Conservation (phyloP, 192 early-diverging fungal species). For the Globomyces pollinis-pini region DNA sequence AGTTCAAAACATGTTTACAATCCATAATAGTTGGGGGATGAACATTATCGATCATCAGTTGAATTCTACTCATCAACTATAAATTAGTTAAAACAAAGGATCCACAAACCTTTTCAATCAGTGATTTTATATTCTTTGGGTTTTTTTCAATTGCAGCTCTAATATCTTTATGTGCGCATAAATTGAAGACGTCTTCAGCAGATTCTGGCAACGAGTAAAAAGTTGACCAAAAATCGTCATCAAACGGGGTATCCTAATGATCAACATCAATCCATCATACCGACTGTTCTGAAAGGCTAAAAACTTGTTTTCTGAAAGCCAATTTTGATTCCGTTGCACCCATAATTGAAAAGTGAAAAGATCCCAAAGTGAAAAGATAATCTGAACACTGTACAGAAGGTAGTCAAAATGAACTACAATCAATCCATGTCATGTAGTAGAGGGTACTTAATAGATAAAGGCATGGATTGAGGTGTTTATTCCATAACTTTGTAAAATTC, state of each 20-base stretch:
- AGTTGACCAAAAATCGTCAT: slow-evolving; percentile 23
- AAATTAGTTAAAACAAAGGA: background rate
- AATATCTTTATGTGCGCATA: slow-evolving; percentile 77
- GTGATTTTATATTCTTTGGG: slow-evolving; percentile 66
- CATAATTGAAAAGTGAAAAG: slow-evolving; percentile 42
- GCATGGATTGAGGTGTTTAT: too few species aligned
- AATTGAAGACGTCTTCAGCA: slow-evolving; percentile 78
- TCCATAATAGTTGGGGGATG: too few species aligned
- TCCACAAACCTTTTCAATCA: slow-evolving; percentile 58
- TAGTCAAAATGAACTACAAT: too few species aligned
- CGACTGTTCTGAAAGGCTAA: slow-evolving; percentile 67
- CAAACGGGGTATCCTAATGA: background rate
- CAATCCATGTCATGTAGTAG: too few species aligned
- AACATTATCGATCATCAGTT: too few species aligned
- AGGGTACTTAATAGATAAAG: too few species aligned
- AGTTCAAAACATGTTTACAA: slow-evolving; percentile 65
- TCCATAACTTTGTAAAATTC: too few species aligned
- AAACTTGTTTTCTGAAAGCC: slow-evolving; percentile 81
- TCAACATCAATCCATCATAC: slow-evolving; percentile 20
- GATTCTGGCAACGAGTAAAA: slow-evolving; percentile 68
- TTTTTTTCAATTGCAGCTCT: slow-evolving; percentile 66
- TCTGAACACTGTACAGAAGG: too few species aligned
- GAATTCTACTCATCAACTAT: slow-evolving; percentile 20
- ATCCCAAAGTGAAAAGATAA: background rate
- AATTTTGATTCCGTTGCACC: slow-evolving; percentile 84